Conservation (phyloP, 768 basidiomycete genomes). For the Floccularia luteovirens region DNA sequence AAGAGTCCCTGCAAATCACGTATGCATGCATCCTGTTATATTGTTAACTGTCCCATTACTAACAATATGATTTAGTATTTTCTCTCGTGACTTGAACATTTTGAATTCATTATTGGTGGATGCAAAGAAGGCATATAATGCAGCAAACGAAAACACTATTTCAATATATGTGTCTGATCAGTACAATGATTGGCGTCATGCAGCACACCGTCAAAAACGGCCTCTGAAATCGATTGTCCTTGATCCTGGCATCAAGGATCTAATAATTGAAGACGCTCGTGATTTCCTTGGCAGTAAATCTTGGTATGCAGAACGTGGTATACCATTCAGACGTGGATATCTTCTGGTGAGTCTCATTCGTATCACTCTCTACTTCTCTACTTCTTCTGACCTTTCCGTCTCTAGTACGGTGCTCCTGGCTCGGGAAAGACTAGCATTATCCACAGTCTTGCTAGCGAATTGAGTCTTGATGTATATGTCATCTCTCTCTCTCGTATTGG, state of each 20-base stretch:
- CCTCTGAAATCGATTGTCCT: conserved; percentile 50
- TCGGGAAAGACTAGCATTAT: conserved; percentile 69
- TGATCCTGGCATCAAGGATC: conserved; percentile 47
- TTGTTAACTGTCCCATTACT: neutral
- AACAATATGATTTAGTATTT: neutral
- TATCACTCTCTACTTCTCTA: neutral
- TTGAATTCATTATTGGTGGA: neutral
- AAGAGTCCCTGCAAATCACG: conserved; percentile 36
- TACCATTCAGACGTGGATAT: conserved; percentile 65
- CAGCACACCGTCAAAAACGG: conserved; percentile 26
- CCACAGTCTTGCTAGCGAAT: conserved; percentile 61
- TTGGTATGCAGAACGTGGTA: conserved; percentile 62
- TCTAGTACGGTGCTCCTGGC: conserved; percentile 59
- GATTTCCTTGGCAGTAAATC: conserved; percentile 50
- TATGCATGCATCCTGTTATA: conserved; percentile 20
- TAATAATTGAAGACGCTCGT: conserved; percentile 48
- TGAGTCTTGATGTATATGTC: conserved; percentile 66
- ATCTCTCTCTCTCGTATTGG: conserved; percentile 56
- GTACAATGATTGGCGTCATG: neutral
- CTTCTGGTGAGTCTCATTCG: conserved; percentile 26
- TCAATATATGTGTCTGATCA: neutral
- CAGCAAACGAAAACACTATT: neutral
- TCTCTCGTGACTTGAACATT: neutral
- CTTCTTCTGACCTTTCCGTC: neutral
- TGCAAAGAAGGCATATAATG: neutral